A percentile compares a stretch with the other conserved stretches of the same genome.
Evolutionary conservation across 352 stramenopile genomes (phyloP).

Genomic region (Peronosclerospora sorghi): DNA sequence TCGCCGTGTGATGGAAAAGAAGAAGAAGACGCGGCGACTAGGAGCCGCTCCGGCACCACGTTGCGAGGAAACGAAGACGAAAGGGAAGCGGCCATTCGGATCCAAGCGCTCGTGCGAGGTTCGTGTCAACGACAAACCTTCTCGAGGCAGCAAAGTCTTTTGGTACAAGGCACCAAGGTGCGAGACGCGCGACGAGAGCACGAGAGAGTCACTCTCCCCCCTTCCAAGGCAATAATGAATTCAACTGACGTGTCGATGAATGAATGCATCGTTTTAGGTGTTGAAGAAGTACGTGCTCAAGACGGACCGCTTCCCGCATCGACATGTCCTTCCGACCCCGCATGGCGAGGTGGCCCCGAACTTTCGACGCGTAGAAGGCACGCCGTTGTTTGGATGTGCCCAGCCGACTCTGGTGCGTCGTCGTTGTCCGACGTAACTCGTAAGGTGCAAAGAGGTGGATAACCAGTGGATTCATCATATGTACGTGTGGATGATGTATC

Average conservation of each 20-base stretch:
- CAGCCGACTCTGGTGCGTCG: slow-evolving; percentile 55
- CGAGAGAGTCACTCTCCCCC: too few species aligned
- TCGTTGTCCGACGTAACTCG: too few species aligned
- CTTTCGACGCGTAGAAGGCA: slow-evolving; percentile 57
- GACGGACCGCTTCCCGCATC: slow-evolving; percentile 68
- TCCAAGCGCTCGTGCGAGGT: slow-evolving; percentile 59
- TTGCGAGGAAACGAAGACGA: slow-evolving; percentile 11
- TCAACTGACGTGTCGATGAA: neutral
- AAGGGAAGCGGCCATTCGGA: slow-evolving; percentile 46
- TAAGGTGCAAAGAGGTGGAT: too few species aligned
- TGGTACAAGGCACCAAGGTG: slow-evolving; percentile 66
- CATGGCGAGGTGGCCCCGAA: slow-evolving; percentile 65
- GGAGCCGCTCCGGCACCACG: slow-evolving; percentile 7
- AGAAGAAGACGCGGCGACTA: slow-evolving; percentile 27
- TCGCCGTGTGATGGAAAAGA: slow-evolving; percentile 23
- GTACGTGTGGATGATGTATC: too few species aligned
- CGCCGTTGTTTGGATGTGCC: slow-evolving; percentile 59
- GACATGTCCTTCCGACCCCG: slow-evolving; percentile 52
- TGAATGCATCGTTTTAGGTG: slow-evolving; percentile 19
- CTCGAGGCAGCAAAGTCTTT: slow-evolving; percentile 39
- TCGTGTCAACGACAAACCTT: slow-evolving; percentile 39
- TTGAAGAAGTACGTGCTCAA: slow-evolving; percentile 82
- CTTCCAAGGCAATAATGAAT: too few species aligned
- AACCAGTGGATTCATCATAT: too few species aligned
- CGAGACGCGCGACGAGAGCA: neutral